Percentiles rank a stretch among this genome's conserved stretches.
Evolutionary conservation across 345 rosid species (phyloP).

Genomic region (Eucalyptus globulus): DNA sequence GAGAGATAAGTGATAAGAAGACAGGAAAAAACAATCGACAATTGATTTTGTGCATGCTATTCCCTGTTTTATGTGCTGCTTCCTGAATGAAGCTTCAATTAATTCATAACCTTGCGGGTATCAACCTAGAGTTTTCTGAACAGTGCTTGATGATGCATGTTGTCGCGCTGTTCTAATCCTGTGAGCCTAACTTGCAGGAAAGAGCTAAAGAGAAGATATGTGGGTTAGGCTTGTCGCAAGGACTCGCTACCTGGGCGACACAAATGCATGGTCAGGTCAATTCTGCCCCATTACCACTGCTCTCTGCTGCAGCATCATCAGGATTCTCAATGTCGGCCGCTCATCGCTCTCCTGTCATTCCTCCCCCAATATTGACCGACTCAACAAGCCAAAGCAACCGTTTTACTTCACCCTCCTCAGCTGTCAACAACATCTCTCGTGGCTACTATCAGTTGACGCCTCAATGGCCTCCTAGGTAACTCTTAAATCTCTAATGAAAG

Average conservation of each 20-base stretch:
- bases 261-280: slow-evolving; percentile 50
- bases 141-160: neutral
- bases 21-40: neutral
- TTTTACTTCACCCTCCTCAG: neutral
- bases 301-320: slow-evolving; percentile 99
- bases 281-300: slow-evolving; percentile 34
- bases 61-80: neutral
- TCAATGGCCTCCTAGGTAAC: neutral
- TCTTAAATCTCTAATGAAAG: neutral
- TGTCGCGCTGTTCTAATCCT: neutral
- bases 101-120: neutral
- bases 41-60: neutral
- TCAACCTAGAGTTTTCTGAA: neutral
- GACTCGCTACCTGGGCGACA: slow-evolving; percentile 47
- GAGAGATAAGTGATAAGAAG: neutral
- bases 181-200: slow-evolving; percentile 29
- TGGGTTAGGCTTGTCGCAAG: slow-evolving; percentile 24
- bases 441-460: neutral
- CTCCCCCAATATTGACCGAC: slow-evolving; percentile 21
- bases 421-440: neutral
- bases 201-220: slow-evolving; percentile 25
- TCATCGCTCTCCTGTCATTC: slow-evolving; percentile 38
- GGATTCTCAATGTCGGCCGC: slow-evolving; percentile 84
- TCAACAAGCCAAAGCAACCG: neutral
- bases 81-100: neutral